A percentile compares a stretch with the other conserved stretches of the same genome.
These are phyloP conservation scores for Somion occarium DNA, from an alignment of 1,284 basidiomycete species.

Conservation along the genomic window DNA sequence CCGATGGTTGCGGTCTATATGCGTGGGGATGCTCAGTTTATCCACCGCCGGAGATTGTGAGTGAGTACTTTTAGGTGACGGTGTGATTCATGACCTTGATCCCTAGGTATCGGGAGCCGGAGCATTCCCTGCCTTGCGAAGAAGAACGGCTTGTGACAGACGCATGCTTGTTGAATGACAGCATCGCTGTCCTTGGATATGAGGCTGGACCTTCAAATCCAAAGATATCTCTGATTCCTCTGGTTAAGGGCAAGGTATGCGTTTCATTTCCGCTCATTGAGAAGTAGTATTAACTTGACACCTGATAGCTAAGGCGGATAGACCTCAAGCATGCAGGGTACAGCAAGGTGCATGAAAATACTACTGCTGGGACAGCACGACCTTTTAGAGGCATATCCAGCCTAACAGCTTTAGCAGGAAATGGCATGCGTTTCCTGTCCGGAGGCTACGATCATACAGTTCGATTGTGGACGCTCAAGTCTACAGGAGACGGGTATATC, in stretches of 20 bases:
- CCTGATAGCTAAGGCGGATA: slow-evolving; percentile 22
- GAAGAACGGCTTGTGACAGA: slow-evolving; percentile 35
- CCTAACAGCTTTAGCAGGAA: slow-evolving; percentile 31
- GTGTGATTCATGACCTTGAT: not conserved
- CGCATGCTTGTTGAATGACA: slow-evolving; percentile 34
- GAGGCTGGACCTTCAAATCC: slow-evolving; percentile 23
- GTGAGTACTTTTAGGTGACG: slow-evolving; percentile 15
- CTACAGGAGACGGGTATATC: slow-evolving; percentile 8
- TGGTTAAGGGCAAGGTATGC: slow-evolving; percentile 25
- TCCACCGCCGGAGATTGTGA: slow-evolving; percentile 32
- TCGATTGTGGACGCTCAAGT: slow-evolving; percentile 32
- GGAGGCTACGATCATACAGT: slow-evolving; percentile 41
- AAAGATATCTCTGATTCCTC: slow-evolving; percentile 38
- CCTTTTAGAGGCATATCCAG: slow-evolving; percentile 33
- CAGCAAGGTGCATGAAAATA: slow-evolving; percentile 20
- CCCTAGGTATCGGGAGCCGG: slow-evolving; percentile 33
- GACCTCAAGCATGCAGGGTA: slow-evolving; percentile 24
- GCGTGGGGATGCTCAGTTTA: slow-evolving; percentile 47
- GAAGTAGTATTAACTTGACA: slow-evolving; percentile 4
- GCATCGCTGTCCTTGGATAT: slow-evolving; percentile 39
- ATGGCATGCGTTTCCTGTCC: slow-evolving; percentile 35
- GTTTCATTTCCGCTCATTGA: slow-evolving; percentile 3
- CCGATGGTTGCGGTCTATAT: slow-evolving; percentile 45
- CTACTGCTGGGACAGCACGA: slow-evolving; percentile 14
- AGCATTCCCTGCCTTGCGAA: slow-evolving; percentile 38